Conservation (phyloP, 345 rosid species). For the Clausena lansium region DNA sequence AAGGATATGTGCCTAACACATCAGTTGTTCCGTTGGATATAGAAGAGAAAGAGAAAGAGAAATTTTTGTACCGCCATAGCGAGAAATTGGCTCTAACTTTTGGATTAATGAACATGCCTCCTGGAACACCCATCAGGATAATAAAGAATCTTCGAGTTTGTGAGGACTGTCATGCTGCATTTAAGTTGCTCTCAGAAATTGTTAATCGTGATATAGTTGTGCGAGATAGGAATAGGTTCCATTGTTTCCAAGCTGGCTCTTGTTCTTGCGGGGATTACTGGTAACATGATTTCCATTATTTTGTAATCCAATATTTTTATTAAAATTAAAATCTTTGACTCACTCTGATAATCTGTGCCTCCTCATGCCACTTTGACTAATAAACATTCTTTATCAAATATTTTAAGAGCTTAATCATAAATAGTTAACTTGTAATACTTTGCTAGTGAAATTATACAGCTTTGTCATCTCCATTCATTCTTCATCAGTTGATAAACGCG, state of each 20-base stretch:
- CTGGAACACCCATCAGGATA: constrained; percentile 42
- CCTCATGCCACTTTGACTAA: not conserved
- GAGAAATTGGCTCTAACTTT: constrained; percentile 54
- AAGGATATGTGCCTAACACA: constrained; percentile 43
- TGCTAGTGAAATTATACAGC: not conserved
- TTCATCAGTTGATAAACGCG: not conserved
- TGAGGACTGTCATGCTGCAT: constrained; percentile 48
- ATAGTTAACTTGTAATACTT: not conserved
- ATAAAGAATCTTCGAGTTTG: constrained; percentile 64
- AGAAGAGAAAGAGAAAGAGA: constrained; percentile 56
- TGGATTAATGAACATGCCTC: constrained; percentile 42
- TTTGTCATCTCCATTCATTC: not conserved
- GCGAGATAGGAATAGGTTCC: constrained; percentile 55
- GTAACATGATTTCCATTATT: constrained; percentile 20
- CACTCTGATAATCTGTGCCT: not conserved
- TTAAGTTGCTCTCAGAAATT: constrained; percentile 41
- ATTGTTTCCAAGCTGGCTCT: constrained; percentile 47
- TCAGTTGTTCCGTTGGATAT: constrained; percentile 50
- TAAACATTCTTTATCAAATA: not conserved
- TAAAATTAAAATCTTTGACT: not conserved
- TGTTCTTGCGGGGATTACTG: constrained; percentile 59
- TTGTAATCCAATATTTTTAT: not conserved
- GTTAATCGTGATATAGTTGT: constrained; percentile 44
- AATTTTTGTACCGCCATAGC: constrained; percentile 45
- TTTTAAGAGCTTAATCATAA: not conserved